A percentile compares a stretch with the other conserved stretches of the same genome.
Conservation (phyloP, 1,139 yeast species). For the Eremothecium gossypii region DNA sequence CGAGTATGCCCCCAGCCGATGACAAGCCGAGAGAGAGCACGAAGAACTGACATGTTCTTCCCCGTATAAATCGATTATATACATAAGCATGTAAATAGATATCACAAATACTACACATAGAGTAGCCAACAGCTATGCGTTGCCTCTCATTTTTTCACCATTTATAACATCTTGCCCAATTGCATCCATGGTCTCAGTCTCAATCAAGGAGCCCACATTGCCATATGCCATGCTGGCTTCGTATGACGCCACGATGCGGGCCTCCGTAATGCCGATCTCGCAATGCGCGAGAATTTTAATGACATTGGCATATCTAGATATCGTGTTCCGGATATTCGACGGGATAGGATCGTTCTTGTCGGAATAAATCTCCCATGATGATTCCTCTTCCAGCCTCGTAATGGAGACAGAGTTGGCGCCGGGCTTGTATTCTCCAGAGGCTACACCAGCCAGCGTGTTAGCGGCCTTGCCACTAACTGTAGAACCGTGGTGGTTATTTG, state of each 20-base stretch:
- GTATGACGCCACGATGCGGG: constrained; percentile 69
- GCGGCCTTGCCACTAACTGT: constrained; percentile 30
- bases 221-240: constrained; percentile 81
- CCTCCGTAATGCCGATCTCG: constrained; percentile 80
- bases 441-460: constrained; percentile 31
- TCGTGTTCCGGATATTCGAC: constrained; percentile 54
- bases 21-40: constrained; percentile 2
- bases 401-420: constrained; percentile 61
- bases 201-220: constrained; percentile 64
- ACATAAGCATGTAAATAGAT: constrained; percentile 4
- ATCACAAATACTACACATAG: too few relatives aligned
- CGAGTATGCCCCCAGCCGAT: constrained; percentile 6
- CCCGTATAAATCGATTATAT: neutral
- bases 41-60: constrained; percentile 5
- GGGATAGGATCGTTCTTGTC: constrained; percentile 76
- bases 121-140: constrained; percentile 3
- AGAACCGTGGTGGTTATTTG: constrained; percentile 28
- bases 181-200: constrained; percentile 62
- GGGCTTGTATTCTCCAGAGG: constrained; percentile 42
- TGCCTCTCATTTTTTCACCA: constrained; percentile 65
- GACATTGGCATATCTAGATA: constrained; percentile 79
- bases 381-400: constrained; percentile 85
- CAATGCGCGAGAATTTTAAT: constrained; percentile 70
- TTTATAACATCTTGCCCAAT: constrained; percentile 70
- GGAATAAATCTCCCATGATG: constrained; percentile 91